Percentiles rank a stretch among this genome's conserved stretches.
Conservation (phyloP, 495 filamentous ascomycete species). For the Pyrenopolyporus hunteri region DNA sequence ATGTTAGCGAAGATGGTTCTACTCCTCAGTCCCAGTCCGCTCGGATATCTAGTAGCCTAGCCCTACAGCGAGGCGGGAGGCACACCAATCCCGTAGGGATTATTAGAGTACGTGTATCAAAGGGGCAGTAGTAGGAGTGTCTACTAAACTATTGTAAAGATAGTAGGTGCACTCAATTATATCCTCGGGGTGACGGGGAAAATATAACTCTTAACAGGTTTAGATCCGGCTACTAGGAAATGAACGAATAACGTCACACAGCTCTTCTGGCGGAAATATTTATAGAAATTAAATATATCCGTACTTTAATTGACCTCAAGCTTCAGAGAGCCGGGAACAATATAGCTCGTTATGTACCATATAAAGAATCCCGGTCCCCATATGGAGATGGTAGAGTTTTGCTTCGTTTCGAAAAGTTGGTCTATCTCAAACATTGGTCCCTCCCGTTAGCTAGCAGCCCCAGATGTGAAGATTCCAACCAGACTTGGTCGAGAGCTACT, state of each 20-base stretch:
- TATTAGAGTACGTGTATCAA: not conserved
- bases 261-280: constrained; percentile 21
- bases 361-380: constrained; percentile 10
- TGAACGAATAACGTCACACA: constrained; percentile 17
- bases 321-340: constrained; percentile 6
- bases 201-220: constrained; percentile 13
- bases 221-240: constrained; percentile 18
- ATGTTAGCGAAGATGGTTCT: no score
- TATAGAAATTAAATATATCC: constrained; percentile 9
- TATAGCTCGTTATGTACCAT: constrained; percentile 10
- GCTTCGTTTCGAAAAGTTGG: constrained; percentile 23
- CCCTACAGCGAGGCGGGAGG: no score
- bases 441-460: no score
- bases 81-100: constrained; percentile 15
- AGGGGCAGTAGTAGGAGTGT: constrained; percentile 18
- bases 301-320: constrained; percentile 9
- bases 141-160: constrained; percentile 28
- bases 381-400: constrained; percentile 9
- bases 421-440: not conserved
- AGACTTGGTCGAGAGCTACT: not conserved
- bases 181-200: constrained; percentile 1
- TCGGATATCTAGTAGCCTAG: no score
- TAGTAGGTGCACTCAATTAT: constrained; percentile 13
- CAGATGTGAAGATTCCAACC: no score
- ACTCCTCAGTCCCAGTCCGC: no score